Base-by-base conservation (phyloP, 2,329 filamentous ascomycete genomes). In the Stagonosporopsis cucurbitacearum region DNA sequence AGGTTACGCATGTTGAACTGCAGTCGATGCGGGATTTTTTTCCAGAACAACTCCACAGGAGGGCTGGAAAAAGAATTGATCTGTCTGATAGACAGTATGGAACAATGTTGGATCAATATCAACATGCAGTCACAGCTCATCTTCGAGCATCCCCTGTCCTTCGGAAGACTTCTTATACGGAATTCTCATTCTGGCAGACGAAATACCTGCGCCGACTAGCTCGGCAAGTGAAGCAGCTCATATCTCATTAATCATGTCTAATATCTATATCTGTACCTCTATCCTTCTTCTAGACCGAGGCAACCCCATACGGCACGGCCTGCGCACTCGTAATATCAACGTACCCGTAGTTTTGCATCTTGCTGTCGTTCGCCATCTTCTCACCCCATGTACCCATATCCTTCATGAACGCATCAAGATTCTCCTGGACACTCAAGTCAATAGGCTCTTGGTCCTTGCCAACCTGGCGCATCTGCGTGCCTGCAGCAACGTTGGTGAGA, bases 381-480 rank as follows among this genome's bases (percentile, higher is more conserved):
- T 78, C 57, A 2, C 56, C 63, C 79, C 80, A 84, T 13, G 63
- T 63, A 1, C 70, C 73, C 73, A 84, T 75, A 64, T 83, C 81
- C 65, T 81, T 78, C 72, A 76, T 65, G 61, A 84, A 84, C 0
- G 67, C 73, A 37, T 82, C 70, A 7, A 80, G 69, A 55, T 82
- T 82, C 59, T 79, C 75, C 60, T 81, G 69, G 12, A 75, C 64
- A 15, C 78, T 81, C 45, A 84, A 63, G 65, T 86, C 82, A 45
- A 84, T 78, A 3, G 83, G 83, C 66, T 82, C 73, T 51, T 82
- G 74, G 49, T 82, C 80, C 67, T 81, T 82, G 11, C 81, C 81
- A 12, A 84, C 66, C 69, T 84, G 81, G 48, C 75, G 69, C 33
- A 85, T 82, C 69, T 84, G 82, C 15, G 78, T 75, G 2, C 81